Base-by-base conservation (phyloP, 768 basidiomycete species). In the Gelatoporia subvermispora region DNA sequence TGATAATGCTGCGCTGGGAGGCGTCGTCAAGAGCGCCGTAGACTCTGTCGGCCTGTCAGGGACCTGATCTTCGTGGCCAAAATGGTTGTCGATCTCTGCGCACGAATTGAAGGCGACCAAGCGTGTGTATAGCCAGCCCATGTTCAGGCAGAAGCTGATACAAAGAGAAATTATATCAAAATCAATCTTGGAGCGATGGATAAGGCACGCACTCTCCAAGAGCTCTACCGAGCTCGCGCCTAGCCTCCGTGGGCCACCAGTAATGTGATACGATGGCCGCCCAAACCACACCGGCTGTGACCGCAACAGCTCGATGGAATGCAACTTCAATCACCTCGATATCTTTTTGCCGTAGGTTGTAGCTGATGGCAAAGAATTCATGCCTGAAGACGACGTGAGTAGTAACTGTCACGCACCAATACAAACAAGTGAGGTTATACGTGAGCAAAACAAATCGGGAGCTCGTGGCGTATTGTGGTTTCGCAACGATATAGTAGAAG, bases 161-260 rank as follows among this genome's bases (percentile, higher is more conserved):
- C 16, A n/a, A 8, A 45, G 3, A 8, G 3, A 23, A 22, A 39
- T 34, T 16, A 25, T 15, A 21, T 4, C 21, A 22, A 21, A 18
- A 42, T 9, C 41, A 42, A 16, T n/a, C n/a, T n/a, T n/a, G n/a
- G n/a, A n/a, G n/a, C n/a, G n/a, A n/a, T n/a, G 24, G 7, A 34
- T 22, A 37, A 41, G 11, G 2, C 9, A 70, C 83, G 53, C 49
- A 95, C 92, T 98, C 93, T 70, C 91, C 85, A 4, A 98, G 74
- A 0, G 82, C 85, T 52, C 82, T 84, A 41, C 85, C 81, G 3
- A 99, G 72, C 65, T 98, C 95, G 35, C 88, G 73, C 40, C 95
- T 72, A 0, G 96, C 96, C 60, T 96, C 94, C 8, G 88, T 80
- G 1, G 96, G 96, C 95, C 94, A 98, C 88, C 93, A 93, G 53